Percentiles rank a stretch among this genome's conserved stretches.
Conservation (phyloP, 257 asterid species). For the Solanum sejunctum region DNA sequence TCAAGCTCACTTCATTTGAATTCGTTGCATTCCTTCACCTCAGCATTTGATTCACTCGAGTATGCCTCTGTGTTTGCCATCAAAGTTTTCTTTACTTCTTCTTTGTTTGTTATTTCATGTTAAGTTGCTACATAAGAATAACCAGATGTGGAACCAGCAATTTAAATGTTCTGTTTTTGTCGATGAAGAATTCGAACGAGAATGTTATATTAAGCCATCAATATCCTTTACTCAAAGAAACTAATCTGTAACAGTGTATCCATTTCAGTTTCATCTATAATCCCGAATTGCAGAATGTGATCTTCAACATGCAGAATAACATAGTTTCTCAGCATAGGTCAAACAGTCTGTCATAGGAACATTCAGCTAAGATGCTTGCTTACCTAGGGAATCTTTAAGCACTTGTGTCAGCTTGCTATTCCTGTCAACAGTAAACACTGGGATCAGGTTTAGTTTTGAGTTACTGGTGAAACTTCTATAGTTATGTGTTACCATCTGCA, state of each 20-base stretch:
- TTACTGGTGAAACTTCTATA: background rate
- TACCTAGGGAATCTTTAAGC: conserved; percentile 16
- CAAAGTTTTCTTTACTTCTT: background rate
- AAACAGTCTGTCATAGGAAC: background rate
- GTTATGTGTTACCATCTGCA: background rate
- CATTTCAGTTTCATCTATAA: background rate
- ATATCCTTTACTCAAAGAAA: background rate
- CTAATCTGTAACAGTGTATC: background rate
- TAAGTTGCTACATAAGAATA: background rate
- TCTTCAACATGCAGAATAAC: background rate
- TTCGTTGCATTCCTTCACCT: background rate
- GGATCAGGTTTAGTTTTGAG: background rate
- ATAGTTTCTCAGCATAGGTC: background rate
- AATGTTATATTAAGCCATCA: background rate
- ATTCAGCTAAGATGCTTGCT: background rate
- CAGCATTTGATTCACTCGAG: background rate
- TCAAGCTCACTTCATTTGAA: background rate
- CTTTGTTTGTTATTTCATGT: background rate
- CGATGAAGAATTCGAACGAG: background rate
- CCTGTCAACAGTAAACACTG: conserved; percentile 2
- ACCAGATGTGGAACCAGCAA: background rate
- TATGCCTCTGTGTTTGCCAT: background rate
- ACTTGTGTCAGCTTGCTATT: conserved; percentile 15
- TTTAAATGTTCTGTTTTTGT: background rate
- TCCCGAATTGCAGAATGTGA: background rate